Evolutionary conservation across 495 filamentous ascomycete species (phyloP).

Genomic region (Pseudoneurospora amorphoporcata): DNA sequence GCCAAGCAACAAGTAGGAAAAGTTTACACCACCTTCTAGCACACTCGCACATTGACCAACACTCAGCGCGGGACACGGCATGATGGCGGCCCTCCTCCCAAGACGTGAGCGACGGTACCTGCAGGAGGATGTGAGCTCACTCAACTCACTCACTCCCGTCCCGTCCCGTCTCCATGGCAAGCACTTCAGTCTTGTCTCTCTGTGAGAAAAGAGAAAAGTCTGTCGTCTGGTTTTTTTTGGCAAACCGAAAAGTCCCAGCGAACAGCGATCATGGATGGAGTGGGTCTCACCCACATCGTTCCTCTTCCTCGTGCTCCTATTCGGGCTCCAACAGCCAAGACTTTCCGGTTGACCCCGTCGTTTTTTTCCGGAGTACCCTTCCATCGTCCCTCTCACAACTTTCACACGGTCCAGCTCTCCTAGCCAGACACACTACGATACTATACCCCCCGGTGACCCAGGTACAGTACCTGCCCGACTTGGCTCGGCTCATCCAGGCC

Average conservation of each 20-base stretch:
- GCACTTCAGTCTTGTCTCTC: not conserved
- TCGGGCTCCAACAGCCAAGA: not conserved
- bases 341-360: not conserved
- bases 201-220: not conserved
- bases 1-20: not conserved
- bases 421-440: not conserved
- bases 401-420: not conserved
- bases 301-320: not conserved
- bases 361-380: not conserved
- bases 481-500: slow-evolving; percentile 9
- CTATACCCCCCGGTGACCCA: not conserved
- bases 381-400: not conserved
- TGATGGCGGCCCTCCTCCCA: not conserved
- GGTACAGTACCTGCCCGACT: slow-evolving; percentile 6
- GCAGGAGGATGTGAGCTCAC: not conserved
- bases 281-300: not conserved
- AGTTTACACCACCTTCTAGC: not conserved
- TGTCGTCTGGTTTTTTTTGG: not conserved
- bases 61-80: not conserved
- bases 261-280: not conserved
- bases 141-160: not conserved
- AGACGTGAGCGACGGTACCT: not conserved
- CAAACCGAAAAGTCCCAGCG: not conserved
- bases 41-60: not conserved
- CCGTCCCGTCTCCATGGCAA: not conserved